Percentiles rank a stretch among this genome's conserved stretches.
phyloP scores from a whole-genome alignment of 495 filamentous ascomycete genomes.

The Tetracladium marchalianum region DNA sequence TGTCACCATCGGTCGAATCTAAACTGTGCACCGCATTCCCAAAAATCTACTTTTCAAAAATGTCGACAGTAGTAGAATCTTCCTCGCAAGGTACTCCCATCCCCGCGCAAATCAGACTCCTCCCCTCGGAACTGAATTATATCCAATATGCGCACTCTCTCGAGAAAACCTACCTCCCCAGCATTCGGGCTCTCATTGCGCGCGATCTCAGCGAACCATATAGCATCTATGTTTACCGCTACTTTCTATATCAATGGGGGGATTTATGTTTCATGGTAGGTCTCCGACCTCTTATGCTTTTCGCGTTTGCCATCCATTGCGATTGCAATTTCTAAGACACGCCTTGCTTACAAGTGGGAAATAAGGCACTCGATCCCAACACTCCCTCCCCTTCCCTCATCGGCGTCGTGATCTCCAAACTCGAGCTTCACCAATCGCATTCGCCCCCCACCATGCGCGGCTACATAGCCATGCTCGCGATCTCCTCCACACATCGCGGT shows the following conservation, averaged over 20 bases:
- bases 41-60: neutral
- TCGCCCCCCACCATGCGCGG: conserved; percentile 70
- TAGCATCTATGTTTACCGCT: conserved; percentile 98
- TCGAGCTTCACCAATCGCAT: conserved; percentile 71
- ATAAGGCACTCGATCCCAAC: conserved; percentile 53
- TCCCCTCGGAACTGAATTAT: conserved; percentile 57
- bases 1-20: neutral
- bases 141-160: conserved; percentile 71
- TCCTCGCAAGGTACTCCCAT: neutral
- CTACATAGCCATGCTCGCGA: conserved; percentile 98
- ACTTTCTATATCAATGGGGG: conserved; percentile 98
- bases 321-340: neutral
- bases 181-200: conserved; percentile 88
- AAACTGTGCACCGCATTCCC: conserved; percentile 12
- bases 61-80: neutral
- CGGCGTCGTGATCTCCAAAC: conserved; percentile 92
- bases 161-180: conserved; percentile 72
- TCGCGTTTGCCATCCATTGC: neutral
- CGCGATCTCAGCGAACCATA: conserved; percentile 97
- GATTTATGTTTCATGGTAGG: conserved; percentile 86
- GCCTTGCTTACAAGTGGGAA: neutral
- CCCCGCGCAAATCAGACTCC: neutral
- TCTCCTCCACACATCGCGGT: conserved; percentile 65
- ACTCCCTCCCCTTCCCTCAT: conserved; percentile 38
- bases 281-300: neutral